Evolutionary conservation across 169 alveolate genomes (phyloP), one percentile per base, ranked within the genome.

Genomic region (Eimeria necatrix): DNA sequence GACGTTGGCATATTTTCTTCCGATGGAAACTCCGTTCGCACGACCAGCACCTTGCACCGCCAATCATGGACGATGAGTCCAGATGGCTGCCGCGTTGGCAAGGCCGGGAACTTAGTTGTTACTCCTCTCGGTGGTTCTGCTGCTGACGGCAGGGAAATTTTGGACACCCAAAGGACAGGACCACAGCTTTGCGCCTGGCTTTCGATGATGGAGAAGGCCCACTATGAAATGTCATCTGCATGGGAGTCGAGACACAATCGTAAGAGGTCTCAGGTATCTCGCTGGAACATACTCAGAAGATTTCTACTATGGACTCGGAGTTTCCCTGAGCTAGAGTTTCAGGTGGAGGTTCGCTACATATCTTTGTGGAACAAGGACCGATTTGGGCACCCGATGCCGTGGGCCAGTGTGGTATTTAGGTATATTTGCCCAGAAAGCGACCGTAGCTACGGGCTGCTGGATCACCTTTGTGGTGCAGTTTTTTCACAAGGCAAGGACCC

Each of bases 331-430:
- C 83, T 91, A 18, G 60, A 26, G 32, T n/a, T 91, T 6, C 52
- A 56, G 9, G 76, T 53, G 4, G 59, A 24, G 8, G 16, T 78
- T 32, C 49, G 51, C 24, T 76, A 91, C 71, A 3, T 91, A 18
- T 78, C 14, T 41, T 41, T 91, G 95, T 91, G 91, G 89, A 46
- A 76, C 59, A 84, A 91, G 70, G 95, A 91, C 60, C 51, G 95
- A 6, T 91, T 52, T 41, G 95, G 95, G 46, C 59, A 91, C 5
- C 84, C 95, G 0, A 12, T 76, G 90, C 95, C 95, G 26, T 91
- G 95, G 95, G 73, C 83, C 32, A 41, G 56, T 5, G 91, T 85
- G 18, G 14, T 48, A 18, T 59, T 91, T n/a, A n/a, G 51, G 83
- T 91, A 91, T 83, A 59, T 48, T 14, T 80, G 90, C 59, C 90